A percentile compares a stretch with the other conserved stretches of the same genome.
Conservation (phyloP, 495 filamentous ascomycete species). For the Penicillium atrosanguineum region DNA sequence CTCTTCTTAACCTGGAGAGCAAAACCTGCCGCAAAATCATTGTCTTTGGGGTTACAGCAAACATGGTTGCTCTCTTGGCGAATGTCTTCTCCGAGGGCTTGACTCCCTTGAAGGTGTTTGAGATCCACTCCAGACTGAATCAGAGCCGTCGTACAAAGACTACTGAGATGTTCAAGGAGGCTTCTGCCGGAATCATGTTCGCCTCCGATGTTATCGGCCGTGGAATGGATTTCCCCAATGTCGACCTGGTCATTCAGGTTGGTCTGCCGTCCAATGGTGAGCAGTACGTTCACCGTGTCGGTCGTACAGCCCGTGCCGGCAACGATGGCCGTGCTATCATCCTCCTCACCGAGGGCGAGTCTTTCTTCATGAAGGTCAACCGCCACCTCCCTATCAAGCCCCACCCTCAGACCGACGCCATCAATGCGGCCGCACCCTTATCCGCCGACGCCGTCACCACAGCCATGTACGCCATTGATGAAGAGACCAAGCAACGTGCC, state of each 20-base stretch:
- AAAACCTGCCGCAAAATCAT: constrained; percentile 59
- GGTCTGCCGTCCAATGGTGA: constrained; percentile 70
- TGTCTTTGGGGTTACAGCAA: constrained; percentile 66
- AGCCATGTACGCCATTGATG: constrained; percentile 44
- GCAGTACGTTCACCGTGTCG: constrained; percentile 86
- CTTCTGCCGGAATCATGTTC: constrained; percentile 54
- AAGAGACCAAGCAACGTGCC: constrained; percentile 49
- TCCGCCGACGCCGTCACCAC: constrained; percentile 22
- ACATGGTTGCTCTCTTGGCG: constrained; percentile 56
- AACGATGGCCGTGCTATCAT: constrained; percentile 67
- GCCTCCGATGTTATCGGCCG: constrained; percentile 70
- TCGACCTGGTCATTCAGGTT: constrained; percentile 85
- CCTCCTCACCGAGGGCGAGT: constrained; percentile 57
- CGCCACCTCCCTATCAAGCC: constrained; percentile 53
- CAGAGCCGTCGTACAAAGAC: constrained; percentile 56
- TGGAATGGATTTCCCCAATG: constrained; percentile 93
- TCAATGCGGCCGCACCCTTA: constrained; percentile 27
- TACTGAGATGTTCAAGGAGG: constrained; percentile 60
- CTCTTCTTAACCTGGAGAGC: constrained; percentile 45
- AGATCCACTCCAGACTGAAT: constrained; percentile 60
- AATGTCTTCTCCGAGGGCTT: constrained; percentile 45
- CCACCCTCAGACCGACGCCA: constrained; percentile 42
- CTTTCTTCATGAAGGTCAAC: constrained; percentile 56
- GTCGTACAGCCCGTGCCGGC: constrained; percentile 65
- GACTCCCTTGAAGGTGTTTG: constrained; percentile 46